These are phyloP conservation scores for Trichophyton simii DNA, from an alignment of 2,329 filamentous ascomycete species.

Conservation along the genomic window DNA sequence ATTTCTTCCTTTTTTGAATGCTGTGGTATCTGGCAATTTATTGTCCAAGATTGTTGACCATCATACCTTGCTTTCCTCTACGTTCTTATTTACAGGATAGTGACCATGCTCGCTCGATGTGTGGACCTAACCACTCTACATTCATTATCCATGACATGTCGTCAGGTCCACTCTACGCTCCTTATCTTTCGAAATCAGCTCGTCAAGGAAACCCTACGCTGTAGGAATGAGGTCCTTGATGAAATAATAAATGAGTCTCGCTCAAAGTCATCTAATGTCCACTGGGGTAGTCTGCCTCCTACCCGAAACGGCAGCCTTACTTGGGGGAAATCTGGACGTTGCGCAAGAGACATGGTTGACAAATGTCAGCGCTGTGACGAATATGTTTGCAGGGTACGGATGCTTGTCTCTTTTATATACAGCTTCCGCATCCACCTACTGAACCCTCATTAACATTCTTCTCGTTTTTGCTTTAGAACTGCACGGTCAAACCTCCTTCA, in stretches of 20 bases:
- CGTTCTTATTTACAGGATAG: slow-evolving; percentile 47
- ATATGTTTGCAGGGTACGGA: slow-evolving; percentile 66
- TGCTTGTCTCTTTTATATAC: neutral
- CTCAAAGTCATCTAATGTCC: neutral
- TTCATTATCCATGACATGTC: slow-evolving; percentile 68
- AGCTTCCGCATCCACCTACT: no score
- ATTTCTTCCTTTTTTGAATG: neutral
- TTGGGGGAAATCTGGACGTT: slow-evolving; percentile 26
- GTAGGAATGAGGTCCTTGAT: slow-evolving; percentile 52
- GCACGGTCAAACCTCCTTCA: slow-evolving; percentile 69
- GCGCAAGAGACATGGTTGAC: slow-evolving; percentile 76
- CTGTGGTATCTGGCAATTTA: slow-evolving; percentile 1
- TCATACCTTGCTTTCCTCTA: slow-evolving; percentile 10
- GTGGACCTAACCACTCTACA: slow-evolving; percentile 83
- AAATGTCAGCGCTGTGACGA: slow-evolving; percentile 66
- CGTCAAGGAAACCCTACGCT: slow-evolving; percentile 63
- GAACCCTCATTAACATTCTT: no score
- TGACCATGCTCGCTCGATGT: slow-evolving; percentile 58
- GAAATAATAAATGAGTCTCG: slow-evolving; percentile 8
- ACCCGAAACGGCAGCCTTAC: neutral
- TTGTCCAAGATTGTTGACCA: slow-evolving; percentile 5
- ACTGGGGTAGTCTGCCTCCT: neutral
- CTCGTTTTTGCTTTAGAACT: slow-evolving; percentile 53
- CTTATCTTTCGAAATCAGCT: slow-evolving; percentile 66
- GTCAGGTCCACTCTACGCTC: slow-evolving; percentile 62